A percentile compares a stretch with the other conserved stretches of the same genome.
Conservation (phyloP, 768 basidiomycete species). For the Termitomyces titanicus region DNA sequence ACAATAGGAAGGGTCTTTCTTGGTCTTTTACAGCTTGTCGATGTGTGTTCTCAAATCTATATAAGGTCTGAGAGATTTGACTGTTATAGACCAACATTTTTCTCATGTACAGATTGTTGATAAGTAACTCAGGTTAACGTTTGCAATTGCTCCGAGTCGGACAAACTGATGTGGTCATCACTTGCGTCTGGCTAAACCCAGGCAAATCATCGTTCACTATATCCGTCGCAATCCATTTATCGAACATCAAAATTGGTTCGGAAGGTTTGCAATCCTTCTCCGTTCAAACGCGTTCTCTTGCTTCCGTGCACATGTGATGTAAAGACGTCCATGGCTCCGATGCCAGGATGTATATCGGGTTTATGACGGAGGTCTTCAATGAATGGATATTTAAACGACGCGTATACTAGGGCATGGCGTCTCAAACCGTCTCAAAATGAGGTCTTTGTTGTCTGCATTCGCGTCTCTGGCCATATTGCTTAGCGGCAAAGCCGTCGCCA, state of each 20-base stretch:
- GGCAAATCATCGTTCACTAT: slow-evolving; percentile 14
- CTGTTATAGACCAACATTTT: neutral
- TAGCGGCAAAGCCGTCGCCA: slow-evolving; percentile 25
- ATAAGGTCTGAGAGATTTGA: neutral
- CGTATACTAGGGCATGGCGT: neutral
- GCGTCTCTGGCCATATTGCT: slow-evolving; percentile 30
- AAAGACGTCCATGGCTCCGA: neutral
- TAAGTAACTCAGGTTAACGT: no score
- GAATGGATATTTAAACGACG: slow-evolving; percentile 10
- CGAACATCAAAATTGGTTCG: neutral
- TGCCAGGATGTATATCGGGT: slow-evolving; percentile 27
- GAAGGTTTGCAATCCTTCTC: neutral
- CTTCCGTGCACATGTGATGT: slow-evolving; percentile 16
- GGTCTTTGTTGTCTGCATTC: slow-evolving; percentile 24
- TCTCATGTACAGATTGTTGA: no score
- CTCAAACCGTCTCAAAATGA: slow-evolving; percentile 21
- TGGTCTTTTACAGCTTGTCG: no score
- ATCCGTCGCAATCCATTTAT: neutral
- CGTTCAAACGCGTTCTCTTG: neutral
- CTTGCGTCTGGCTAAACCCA: slow-evolving; percentile 9
- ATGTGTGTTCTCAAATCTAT: neutral
- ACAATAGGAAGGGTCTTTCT: no score
- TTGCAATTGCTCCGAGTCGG: slow-evolving; percentile 4
- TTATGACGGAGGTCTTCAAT: slow-evolving; percentile 20
- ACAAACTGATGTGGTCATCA: slow-evolving; percentile 6